Evolutionary conservation across 768 basidiomycete genomes (phyloP), one percentile per base, ranked within the genome.

Genomic region (Omphalotus guepiniiformis): DNA sequence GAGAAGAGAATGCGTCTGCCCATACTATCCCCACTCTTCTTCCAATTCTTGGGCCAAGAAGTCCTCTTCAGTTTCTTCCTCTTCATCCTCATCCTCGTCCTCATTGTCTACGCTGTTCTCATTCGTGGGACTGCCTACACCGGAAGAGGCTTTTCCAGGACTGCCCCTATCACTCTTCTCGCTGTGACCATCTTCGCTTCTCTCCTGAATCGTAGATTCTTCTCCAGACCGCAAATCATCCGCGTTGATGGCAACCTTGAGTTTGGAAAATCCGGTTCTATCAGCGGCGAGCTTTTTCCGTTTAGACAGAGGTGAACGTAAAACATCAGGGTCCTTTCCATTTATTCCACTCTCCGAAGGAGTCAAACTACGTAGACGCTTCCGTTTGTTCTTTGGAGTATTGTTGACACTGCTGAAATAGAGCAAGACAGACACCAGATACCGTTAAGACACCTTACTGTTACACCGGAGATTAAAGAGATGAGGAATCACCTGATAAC

Each of bases 1-100:
- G 9, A 50, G 18, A 43, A 42, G 19, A 21, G 19, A 45, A 38
- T 35, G 37, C 8, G 15, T 18, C 21, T 21, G 15, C 40, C 15
- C 6, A 21, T 13, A 55, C 64, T 82, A 89, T 78, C 85, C 83
- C 79, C 75, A 79, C 50, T 88, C 86, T 60, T 84, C 84, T 59
- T 80, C 85, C 54, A 90, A 69, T 58, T 85, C 88, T 30, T 82
- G 74, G n/a, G 86, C 81, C n/a, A 89, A 68, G 60, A 88, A 88
- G 60, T 89, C 87, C 34, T 88, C 86, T 3, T 86, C 85, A 1
- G 77, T 75, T 1, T 80, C 80, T 0, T 74, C 75, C 11, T 75
- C 75, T 1, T 73, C 76, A 3, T 77, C 79, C 0, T 73, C 77
- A 0, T 71, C 63, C 1, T 65, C 68, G 7, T 57, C 67, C 2